Percentiles rank a stretch among this genome's conserved stretches.
Conservation (phyloP, 805 yeast species). For the Clavispora phyllophila region DNA sequence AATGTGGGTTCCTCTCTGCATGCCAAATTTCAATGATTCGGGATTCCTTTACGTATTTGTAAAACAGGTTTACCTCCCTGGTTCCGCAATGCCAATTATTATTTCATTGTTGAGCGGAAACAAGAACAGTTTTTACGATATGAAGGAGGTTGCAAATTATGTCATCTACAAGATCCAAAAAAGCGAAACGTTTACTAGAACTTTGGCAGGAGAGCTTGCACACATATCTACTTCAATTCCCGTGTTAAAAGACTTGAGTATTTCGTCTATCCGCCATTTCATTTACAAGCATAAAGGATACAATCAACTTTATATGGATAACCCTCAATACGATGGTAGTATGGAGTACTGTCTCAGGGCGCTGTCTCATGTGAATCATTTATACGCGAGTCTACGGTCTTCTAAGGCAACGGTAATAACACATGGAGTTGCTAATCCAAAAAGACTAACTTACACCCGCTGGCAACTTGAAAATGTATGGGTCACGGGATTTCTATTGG, state of each 20-base stretch:
- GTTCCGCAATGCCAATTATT: conserved; percentile 16
- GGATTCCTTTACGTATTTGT: conserved; percentile 86
- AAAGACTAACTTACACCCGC: conserved; percentile 42
- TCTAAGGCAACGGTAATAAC: conserved; percentile 21
- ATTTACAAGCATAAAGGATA: conserved; percentile 66
- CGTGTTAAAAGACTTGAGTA: conserved; percentile 18
- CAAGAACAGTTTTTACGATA: conserved; percentile 71
- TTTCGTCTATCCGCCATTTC: conserved; percentile 62
- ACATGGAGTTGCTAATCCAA: conserved; percentile 22
- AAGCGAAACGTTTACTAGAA: conserved; percentile 16
- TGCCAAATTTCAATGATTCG: conserved; percentile 82
- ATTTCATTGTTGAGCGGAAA: conserved; percentile 58
- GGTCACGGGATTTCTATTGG: conserved; percentile 34
- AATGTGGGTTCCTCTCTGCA: conserved; percentile 89
- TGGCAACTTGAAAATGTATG: conserved; percentile 26
- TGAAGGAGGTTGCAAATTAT: conserved; percentile 55
- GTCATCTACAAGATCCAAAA: conserved; percentile 36
- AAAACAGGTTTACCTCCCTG: conserved; percentile 31
- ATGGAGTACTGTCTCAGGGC: conserved; percentile 19
- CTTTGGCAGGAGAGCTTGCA: conserved; percentile 20
- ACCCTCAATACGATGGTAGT: conserved; percentile 14
- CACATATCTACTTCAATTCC: conserved; percentile 13
- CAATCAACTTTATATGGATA: conserved; percentile 59
- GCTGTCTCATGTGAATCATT: conserved; percentile 34
- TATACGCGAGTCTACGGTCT: conserved; percentile 26